Percentiles rank a stretch among this genome's conserved stretches.
phyloP scores from a whole-genome alignment of 306 rosid genomes.

The Cucurbita argyrosperma region DNA sequence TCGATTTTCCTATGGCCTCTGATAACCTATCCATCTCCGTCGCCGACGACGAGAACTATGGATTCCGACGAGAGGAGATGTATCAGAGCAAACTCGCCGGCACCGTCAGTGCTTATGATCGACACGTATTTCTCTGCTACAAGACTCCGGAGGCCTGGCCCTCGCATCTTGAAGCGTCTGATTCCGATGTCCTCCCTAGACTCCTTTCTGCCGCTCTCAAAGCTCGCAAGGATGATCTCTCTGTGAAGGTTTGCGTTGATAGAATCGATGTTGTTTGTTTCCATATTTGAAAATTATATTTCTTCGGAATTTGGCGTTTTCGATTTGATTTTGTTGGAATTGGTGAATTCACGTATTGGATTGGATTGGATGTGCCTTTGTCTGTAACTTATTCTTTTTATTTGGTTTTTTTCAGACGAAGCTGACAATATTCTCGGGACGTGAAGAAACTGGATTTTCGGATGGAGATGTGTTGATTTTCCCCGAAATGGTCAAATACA shows the following conservation, averaged over 20 bases:
- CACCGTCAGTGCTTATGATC: slow-evolving; percentile 62
- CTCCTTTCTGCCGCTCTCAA: slow-evolving; percentile 31
- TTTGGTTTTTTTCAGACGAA: slow-evolving; percentile 32
- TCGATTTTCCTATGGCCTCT: slow-evolving; percentile 22
- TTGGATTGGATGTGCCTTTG: not conserved
- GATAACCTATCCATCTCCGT: slow-evolving; percentile 12
- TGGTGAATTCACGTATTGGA: not conserved
- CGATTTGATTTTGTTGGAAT: not conserved
- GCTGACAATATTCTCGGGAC: slow-evolving; percentile 63
- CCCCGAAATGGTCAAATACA: slow-evolving; percentile 77
- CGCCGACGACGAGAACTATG: slow-evolving; percentile 35
- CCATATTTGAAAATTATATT: not conserved
- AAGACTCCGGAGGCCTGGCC: slow-evolving; percentile 63
- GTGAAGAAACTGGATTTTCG: slow-evolving; percentile 35
- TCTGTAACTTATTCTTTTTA: not conserved
- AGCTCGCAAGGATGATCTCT: slow-evolving; percentile 48
- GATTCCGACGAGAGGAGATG: slow-evolving; percentile 85
- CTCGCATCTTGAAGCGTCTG: slow-evolving; percentile 51
- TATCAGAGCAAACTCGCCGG: slow-evolving; percentile 46
- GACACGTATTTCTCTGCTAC: slow-evolving; percentile 81
- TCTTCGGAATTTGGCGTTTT: not conserved
- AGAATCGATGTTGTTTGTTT: not conserved
- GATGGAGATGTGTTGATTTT: slow-evolving; percentile 73
- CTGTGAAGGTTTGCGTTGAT: not conserved
- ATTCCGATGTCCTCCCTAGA: slow-evolving; percentile 53